Evolutionary conservation across 139 green algal species (phyloP).

Genomic region (Micromonas commoda): DNA sequence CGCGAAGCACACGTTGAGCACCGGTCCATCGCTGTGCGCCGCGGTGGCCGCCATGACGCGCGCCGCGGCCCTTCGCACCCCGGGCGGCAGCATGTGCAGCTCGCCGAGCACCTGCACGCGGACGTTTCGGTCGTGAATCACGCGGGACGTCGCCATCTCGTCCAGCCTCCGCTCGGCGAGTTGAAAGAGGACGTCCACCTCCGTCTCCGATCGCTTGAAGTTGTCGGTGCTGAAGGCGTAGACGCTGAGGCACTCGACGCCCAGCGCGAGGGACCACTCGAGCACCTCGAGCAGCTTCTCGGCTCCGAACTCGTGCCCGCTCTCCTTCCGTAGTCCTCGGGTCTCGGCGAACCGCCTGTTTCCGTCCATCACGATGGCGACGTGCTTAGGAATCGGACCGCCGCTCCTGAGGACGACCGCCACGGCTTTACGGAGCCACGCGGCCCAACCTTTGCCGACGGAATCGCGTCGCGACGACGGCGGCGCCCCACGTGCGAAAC

Average conservation of each 20-base stretch:
- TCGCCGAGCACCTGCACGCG: constrained; percentile 72
- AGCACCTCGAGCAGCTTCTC: constrained; percentile 61
- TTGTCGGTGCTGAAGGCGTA: constrained; percentile 96
- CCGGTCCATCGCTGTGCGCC: constrained; percentile 22
- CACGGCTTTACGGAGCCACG: neutral
- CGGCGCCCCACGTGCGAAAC: neutral
- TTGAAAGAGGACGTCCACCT: constrained; percentile 76
- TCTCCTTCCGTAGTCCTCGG: neutral
- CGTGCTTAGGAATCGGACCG: constrained; percentile 45
- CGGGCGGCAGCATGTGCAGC: constrained; percentile 53
- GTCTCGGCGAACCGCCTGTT: constrained; percentile 77
- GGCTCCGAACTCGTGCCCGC: constrained; percentile 24
- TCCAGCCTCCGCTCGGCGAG: constrained; percentile 70
- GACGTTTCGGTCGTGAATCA: constrained; percentile 56
- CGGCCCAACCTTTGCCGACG: neutral
- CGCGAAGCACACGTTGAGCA: constrained; percentile 87
- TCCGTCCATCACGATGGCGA: constrained; percentile 95
- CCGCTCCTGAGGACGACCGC: neutral
- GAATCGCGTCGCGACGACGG: neutral
- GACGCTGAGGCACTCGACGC: constrained; percentile 68
- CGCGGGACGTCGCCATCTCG: constrained; percentile 29
- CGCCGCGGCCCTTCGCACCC: constrained; percentile 59
- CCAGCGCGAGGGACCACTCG: constrained; percentile 83
- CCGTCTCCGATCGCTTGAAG: constrained; percentile 63
- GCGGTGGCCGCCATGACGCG: constrained; percentile 59